These are phyloP conservation scores for Fusarium sp. DNA, from an alignment of 2,329 filamentous ascomycete genomes.

Conservation along the genomic window DNA sequence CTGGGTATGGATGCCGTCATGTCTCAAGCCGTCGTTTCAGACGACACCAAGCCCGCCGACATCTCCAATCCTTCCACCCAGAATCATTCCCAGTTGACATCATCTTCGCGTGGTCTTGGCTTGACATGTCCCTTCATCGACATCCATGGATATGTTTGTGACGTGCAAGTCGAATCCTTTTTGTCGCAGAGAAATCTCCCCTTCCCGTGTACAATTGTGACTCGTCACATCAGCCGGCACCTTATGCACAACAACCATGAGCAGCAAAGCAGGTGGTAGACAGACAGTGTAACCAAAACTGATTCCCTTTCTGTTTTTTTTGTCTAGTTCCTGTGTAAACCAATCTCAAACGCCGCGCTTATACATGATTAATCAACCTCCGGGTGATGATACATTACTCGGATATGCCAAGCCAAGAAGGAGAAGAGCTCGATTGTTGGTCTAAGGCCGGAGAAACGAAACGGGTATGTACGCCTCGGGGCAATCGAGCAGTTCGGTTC, in stretches of 20 bases:
- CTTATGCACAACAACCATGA: constrained; percentile 13
- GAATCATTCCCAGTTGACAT: constrained; percentile 19
- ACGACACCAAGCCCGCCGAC: constrained; percentile 13
- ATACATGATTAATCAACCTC: constrained; percentile 48
- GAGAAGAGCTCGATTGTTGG: constrained; percentile 37
- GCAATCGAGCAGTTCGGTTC: constrained; percentile 30
- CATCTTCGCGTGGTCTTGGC: constrained; percentile 11
- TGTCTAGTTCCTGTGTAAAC: constrained; percentile 47
- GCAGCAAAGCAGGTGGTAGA: constrained; percentile 9
- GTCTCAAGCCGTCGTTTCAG: constrained; percentile 36
- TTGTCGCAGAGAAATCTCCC: constrained; percentile 1
- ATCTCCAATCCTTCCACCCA: neutral
- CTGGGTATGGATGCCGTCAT: constrained; percentile 40
- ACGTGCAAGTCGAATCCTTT: constrained; percentile 5
- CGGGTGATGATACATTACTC: constrained; percentile 30
- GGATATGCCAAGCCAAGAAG: constrained; percentile 28
- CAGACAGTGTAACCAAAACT: constrained; percentile 33
- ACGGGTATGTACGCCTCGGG: constrained; percentile 45
- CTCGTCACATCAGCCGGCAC: constrained; percentile 20
- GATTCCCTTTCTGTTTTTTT: constrained; percentile 41
- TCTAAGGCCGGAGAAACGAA: constrained; percentile 37
- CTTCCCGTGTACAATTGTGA: constrained; percentile 1
- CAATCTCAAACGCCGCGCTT: constrained; percentile 53
- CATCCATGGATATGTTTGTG: neutral
- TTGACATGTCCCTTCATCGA: neutral